These are phyloP conservation scores for Ampelocalamus luodianensis DNA, from an alignment of 176 grass and related monocot genomes.

Conservation along the genomic window DNA sequence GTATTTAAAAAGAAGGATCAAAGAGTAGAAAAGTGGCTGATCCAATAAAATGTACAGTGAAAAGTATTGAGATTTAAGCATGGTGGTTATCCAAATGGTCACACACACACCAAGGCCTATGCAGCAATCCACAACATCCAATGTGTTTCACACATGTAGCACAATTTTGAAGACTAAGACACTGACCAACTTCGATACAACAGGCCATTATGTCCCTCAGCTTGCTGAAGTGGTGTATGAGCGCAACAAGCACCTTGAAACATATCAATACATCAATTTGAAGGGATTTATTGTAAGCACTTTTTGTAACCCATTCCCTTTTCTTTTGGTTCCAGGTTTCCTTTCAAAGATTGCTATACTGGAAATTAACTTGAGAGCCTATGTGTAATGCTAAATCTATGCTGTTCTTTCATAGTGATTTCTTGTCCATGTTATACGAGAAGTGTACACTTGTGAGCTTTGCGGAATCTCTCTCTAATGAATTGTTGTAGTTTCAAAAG, in stretches of 20 bases:
- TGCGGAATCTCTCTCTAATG: not conserved
- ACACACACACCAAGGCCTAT: not conserved
- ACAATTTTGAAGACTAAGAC: conserved; percentile 4
- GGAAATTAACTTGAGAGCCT: not conserved
- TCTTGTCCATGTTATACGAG: not conserved
- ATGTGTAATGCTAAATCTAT: not conserved
- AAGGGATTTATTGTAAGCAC: conserved; percentile 84
- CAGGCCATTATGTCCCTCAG: conserved; percentile 91
- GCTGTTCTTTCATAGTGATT: not conserved
- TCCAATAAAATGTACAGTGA: conserved; percentile 9
- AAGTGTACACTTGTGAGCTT: not conserved
- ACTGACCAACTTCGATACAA: conserved; percentile 19
- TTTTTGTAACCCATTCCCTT: not conserved
- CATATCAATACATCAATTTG: conserved; percentile 54
- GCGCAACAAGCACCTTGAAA: conserved; percentile 56
- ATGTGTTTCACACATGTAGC: conserved; percentile 28
- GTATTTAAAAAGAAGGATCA: conserved; percentile 1
- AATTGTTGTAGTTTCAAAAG: not conserved
- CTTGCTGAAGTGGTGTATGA: conserved; percentile 78
- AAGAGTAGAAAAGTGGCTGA: not conserved
- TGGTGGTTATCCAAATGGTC: conserved; percentile 33
- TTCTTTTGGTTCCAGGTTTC: conserved; percentile 3
- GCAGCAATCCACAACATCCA: not conserved
- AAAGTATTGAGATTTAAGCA: conserved; percentile 11
- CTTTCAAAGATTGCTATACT: not conserved